phyloP scores from a whole-genome alignment of 1,284 basidiomycete genomes.

The Cystobasidiaceae sp. region DNA sequence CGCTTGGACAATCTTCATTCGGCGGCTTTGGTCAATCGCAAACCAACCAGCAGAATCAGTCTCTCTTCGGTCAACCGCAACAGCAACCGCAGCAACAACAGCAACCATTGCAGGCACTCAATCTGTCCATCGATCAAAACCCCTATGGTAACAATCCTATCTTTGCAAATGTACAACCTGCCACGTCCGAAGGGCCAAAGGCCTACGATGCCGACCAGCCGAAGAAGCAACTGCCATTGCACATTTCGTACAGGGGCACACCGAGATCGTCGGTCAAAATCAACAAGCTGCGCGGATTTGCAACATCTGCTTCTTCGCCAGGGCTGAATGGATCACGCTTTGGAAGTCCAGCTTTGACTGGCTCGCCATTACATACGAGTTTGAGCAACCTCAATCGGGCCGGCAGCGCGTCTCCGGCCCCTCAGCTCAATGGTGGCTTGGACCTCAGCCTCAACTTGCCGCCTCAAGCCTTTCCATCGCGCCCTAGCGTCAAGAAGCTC shows the following conservation, averaged over 20 bases:
- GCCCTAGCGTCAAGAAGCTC: slow-evolving; percentile 90
- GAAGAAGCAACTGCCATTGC: slow-evolving; percentile 51
- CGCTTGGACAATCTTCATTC: slow-evolving; percentile 18
- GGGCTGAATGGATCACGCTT: slow-evolving; percentile 18
- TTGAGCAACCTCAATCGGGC: slow-evolving; percentile 35
- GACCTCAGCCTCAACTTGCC: slow-evolving; percentile 46
- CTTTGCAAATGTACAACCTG: slow-evolving; percentile 46
- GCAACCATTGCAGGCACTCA: slow-evolving; percentile 30
- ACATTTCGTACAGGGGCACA: slow-evolving; percentile 44
- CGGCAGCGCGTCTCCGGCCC: slow-evolving; percentile 38
- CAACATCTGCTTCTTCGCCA: slow-evolving; percentile 42
- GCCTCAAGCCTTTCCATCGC: slow-evolving; percentile 59
- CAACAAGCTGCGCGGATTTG: slow-evolving; percentile 52
- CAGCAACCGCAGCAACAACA: slow-evolving; percentile 31
- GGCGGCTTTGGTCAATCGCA: slow-evolving; percentile 50
- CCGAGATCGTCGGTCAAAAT: slow-evolving; percentile 48
- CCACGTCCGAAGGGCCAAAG: slow-evolving; percentile 45
- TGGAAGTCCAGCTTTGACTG: slow-evolving; percentile 39
- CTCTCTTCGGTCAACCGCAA: slow-evolving; percentile 34
- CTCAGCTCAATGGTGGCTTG: slow-evolving; percentile 1
- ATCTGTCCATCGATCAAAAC: slow-evolving; percentile 55
- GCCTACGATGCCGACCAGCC: slow-evolving; percentile 43
- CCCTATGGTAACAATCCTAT: slow-evolving; percentile 75
- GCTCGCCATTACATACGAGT: slow-evolving; percentile 40
- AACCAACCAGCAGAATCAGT: slow-evolving; percentile 41